Conservation (phyloP, 306 rosid species). For the Gastrolobium bilobum region DNA sequence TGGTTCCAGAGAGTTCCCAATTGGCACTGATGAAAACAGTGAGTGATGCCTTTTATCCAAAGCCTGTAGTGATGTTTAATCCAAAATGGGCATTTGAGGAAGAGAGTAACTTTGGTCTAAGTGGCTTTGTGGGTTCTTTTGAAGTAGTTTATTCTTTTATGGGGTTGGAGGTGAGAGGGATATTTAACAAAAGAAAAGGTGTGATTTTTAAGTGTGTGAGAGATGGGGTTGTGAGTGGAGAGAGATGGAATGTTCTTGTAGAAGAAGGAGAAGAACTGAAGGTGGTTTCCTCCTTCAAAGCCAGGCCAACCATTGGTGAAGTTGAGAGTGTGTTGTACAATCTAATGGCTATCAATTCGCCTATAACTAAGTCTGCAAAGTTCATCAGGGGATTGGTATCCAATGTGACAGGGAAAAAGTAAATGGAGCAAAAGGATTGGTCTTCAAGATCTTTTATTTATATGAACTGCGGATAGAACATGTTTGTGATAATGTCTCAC, state of each 20-base stretch:
- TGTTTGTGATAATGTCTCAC: constrained; percentile 43
- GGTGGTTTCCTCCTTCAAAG: constrained; percentile 67
- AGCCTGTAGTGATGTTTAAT: constrained; percentile 84
- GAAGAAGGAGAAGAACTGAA: constrained; percentile 83
- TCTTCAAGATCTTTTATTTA: constrained; percentile 38
- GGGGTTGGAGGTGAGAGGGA: constrained; percentile 89
- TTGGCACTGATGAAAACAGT: constrained; percentile 58
- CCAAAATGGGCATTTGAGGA: constrained; percentile 91
- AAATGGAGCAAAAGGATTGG: constrained; percentile 43
- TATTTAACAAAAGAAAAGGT: constrained; percentile 79
- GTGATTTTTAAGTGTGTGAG: constrained; percentile 79
- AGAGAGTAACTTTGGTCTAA: constrained; percentile 66
- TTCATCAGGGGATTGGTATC: constrained; percentile 86
- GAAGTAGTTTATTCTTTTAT: constrained; percentile 88
- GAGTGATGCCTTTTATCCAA: constrained; percentile 68
- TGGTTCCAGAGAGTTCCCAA: constrained; percentile 69
- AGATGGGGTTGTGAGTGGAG: constrained; percentile 89
- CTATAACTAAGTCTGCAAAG: constrained; percentile 85
- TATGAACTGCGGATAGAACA: constrained; percentile 37
- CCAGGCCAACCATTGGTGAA: constrained; percentile 73
- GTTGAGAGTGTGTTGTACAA: constrained; percentile 92
- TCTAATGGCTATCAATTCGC: constrained; percentile 90
- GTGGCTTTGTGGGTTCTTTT: constrained; percentile 76
- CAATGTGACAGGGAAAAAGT: constrained; percentile 83
- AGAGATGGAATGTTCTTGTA: constrained; percentile 82